Evolutionary conservation across 805 yeast species (phyloP).

Genomic region (Priceomyces castillae): DNA sequence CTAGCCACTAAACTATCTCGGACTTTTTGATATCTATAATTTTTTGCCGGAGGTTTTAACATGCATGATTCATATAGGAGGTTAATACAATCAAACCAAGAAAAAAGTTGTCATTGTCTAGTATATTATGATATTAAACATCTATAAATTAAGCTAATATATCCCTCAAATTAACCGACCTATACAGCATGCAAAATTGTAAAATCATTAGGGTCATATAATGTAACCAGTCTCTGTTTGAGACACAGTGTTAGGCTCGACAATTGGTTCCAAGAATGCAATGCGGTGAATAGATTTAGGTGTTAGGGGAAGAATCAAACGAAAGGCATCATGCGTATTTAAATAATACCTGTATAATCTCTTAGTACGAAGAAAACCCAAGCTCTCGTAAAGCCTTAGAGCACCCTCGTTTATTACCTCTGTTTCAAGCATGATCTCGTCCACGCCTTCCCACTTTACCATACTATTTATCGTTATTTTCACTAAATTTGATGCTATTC

Average conservation of each 20-base stretch:
- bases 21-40: too few relatives aligned
- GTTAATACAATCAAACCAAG: too few relatives aligned
- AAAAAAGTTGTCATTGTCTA: too few relatives aligned
- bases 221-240: not conserved
- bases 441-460: conserved; percentile 61
- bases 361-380: conserved; percentile 73
- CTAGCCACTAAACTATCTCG: conserved; percentile 16
- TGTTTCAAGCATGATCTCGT: conserved; percentile 91
- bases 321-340: conserved; percentile 89
- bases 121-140: too few relatives aligned
- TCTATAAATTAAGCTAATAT: too few relatives aligned
- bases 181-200: too few relatives aligned
- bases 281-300: conserved; percentile 48
- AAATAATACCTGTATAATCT: conserved; percentile 83
- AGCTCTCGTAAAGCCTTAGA: conserved; percentile 61
- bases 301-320: conserved; percentile 79
- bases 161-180: too few relatives aligned
- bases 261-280: conserved; percentile 39
- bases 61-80: too few relatives aligned
- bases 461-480: conserved; percentile 59
- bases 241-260: not conserved
- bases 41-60: too few relatives aligned
- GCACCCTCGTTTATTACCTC: conserved; percentile 81
- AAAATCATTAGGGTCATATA: not conserved
- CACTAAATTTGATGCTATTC: conserved; percentile 78